Percentiles rank a stretch among this genome's conserved stretches.
These are phyloP conservation scores for Camellia japonica DNA, from an alignment of 148 eudicot species.

Conservation along the genomic window DNA sequence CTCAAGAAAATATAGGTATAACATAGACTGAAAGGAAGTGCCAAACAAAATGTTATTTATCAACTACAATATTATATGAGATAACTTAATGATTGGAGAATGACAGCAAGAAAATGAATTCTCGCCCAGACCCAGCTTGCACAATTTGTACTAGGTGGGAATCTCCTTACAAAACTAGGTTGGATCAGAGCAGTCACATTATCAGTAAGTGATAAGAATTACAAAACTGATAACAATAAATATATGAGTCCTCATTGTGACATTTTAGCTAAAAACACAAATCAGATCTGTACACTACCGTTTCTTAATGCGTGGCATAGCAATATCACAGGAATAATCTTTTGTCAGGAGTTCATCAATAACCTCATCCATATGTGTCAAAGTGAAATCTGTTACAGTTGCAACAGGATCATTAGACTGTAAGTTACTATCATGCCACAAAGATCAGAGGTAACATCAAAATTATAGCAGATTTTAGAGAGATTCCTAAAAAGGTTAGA, in stretches of 20 bases:
- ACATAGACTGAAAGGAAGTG: neutral
- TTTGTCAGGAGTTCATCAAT: constrained; percentile 87
- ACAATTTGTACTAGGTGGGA: neutral
- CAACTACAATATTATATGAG: neutral
- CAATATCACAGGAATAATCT: constrained; percentile 92
- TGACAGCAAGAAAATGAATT: neutral
- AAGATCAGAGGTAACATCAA: neutral
- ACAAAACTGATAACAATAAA: neutral
- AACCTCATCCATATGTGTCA: constrained; percentile 89
- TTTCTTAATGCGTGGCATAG: constrained; percentile 88
- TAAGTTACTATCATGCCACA: neutral
- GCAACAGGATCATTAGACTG: neutral
- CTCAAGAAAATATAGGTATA: neutral
- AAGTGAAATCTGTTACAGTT: constrained; percentile 44
- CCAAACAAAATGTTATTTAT: neutral
- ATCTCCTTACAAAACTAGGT: neutral
- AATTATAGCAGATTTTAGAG: neutral
- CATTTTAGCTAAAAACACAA: neutral
- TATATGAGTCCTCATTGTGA: neutral
- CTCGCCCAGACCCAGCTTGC: neutral
- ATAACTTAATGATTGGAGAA: neutral
- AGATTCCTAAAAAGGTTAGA: neutral
- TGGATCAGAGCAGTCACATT: neutral
- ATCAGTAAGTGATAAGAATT: neutral
- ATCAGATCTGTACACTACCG: constrained; percentile 35